These are phyloP conservation scores for Elaeagnus macrophylla DNA, from an alignment of 306 rosid species.

Conservation along the genomic window DNA sequence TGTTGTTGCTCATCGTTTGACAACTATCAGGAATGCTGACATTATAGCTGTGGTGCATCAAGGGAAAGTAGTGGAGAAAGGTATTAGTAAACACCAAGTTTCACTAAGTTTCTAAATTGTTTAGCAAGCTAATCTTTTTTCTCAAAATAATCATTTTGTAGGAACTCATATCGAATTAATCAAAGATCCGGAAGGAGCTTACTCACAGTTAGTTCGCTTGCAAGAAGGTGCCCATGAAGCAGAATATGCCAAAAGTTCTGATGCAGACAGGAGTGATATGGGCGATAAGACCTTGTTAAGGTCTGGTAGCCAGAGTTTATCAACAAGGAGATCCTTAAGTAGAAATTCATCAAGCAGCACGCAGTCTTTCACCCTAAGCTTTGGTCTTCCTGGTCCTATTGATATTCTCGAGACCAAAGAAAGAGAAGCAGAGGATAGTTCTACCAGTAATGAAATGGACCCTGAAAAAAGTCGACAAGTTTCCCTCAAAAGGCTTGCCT, in stretches of 20 bases:
- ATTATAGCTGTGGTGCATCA: conserved; percentile 72
- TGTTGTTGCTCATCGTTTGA: conserved; percentile 89
- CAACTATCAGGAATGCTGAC: conserved; percentile 73
- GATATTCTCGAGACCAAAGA: conserved; percentile 14
- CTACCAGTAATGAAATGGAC: conserved; percentile 5
- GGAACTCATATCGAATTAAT: conserved; percentile 67
- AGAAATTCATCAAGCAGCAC: conserved; percentile 33
- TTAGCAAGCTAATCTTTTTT: background rate
- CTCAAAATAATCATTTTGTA: conserved; percentile 2
- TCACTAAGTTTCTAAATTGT: background rate
- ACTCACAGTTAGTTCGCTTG: conserved; percentile 66
- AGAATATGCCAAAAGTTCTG: conserved; percentile 12
- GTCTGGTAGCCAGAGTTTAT: conserved; percentile 22
- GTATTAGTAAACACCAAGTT: conserved; percentile 13
- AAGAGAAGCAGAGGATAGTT: background rate
- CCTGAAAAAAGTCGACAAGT: conserved; percentile 17
- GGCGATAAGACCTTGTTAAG: conserved; percentile 17
- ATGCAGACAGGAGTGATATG: conserved; percentile 15
- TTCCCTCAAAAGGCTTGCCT: conserved; percentile 43
- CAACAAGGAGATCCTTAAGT: conserved; percentile 35
- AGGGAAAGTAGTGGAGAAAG: conserved; percentile 76
- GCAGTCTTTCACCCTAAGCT: conserved; percentile 24
- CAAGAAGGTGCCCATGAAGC: conserved; percentile 46
- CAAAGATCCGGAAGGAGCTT: conserved; percentile 55
- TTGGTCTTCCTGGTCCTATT: conserved; percentile 23